Evolutionary conservation across 208 protist genomes (phyloP).

Genomic region (Acanthamoeba lugdunensis): DNA sequence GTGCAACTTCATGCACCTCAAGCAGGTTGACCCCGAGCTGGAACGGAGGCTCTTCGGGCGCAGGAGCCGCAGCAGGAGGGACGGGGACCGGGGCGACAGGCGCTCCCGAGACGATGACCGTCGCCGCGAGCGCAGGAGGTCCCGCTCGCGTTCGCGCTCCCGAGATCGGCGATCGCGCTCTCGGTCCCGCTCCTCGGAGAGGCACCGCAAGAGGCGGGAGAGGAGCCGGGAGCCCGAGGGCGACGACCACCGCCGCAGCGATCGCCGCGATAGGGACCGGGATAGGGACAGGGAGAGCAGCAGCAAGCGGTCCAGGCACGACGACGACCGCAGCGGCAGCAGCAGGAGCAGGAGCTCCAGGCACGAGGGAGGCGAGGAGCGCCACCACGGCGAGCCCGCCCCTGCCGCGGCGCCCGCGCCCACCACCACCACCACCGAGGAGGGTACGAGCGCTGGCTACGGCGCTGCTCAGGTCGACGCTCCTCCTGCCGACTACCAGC

Average conservation of each 20-base stretch:
- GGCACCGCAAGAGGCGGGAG: slow-evolving; percentile 44
- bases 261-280: slow-evolving; percentile 9
- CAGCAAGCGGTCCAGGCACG: slow-evolving; percentile 21
- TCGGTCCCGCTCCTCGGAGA: not conserved
- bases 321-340: not conserved
- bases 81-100: not conserved
- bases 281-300: slow-evolving; percentile 56
- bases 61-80: not conserved
- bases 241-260: slow-evolving; percentile 8
- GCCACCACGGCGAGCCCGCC: not conserved
- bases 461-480: not conserved
- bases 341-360: not conserved
- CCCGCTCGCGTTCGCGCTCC: not conserved
- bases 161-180: not conserved
- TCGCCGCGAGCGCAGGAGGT: not conserved
- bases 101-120: slow-evolving; percentile 16
- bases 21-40: slow-evolving; percentile 15
- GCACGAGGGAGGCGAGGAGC: not conserved
- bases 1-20: slow-evolving; percentile 88
- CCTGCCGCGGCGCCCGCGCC: not conserved
- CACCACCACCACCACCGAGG: too few relatives aligned
- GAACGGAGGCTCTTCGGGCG: slow-evolving; percentile 24
- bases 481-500: not conserved
- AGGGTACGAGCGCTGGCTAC: too few relatives aligned
- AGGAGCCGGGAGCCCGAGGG: slow-evolving; percentile 10